Evolutionary conservation across 768 basidiomycete species (phyloP).

Genomic region (Cystobasidium tubakii): DNA sequence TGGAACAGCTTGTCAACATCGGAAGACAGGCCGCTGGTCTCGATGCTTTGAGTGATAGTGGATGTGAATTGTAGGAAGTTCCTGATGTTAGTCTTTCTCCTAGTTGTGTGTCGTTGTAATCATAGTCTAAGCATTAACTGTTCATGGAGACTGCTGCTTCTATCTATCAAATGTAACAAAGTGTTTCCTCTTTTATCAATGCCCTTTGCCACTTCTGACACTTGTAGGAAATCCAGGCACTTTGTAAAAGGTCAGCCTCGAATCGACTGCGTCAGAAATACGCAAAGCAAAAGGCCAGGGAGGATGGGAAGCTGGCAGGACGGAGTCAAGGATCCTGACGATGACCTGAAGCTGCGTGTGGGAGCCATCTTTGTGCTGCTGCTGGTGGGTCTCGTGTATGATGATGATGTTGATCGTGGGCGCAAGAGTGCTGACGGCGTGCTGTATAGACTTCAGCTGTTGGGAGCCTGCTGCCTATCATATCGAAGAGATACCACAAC

Average conservation of each 20-base stretch:
- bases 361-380: conserved; percentile 18
- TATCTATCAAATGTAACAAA: too few relatives aligned
- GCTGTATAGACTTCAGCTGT: conserved; percentile 20
- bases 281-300: not conserved
- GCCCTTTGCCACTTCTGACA: too few relatives aligned
- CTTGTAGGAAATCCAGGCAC: not conserved
- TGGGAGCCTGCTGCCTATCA: conserved; percentile 21
- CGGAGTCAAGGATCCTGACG: not conserved
- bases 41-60: conserved; percentile 26
- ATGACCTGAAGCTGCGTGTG: conserved; percentile 22
- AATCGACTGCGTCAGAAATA: not conserved
- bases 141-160: too few relatives aligned
- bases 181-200: too few relatives aligned
- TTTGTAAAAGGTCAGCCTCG: not conserved
- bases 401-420: not conserved
- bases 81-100: not conserved
- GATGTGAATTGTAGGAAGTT: conserved; percentile 15
- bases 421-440: conserved; percentile 11
- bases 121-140: too few relatives aligned
- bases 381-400: not conserved
- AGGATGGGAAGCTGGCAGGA: conserved; percentile 10
- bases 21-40: conserved; percentile 33
- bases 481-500: conserved; percentile 4
- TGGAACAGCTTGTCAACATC: conserved; percentile 24
- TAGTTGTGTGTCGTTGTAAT: too few relatives aligned